Evolutionary conservation across 2,329 filamentous ascomycete genomes (phyloP).

Genomic region (Aspergillus sclerotialis): DNA sequence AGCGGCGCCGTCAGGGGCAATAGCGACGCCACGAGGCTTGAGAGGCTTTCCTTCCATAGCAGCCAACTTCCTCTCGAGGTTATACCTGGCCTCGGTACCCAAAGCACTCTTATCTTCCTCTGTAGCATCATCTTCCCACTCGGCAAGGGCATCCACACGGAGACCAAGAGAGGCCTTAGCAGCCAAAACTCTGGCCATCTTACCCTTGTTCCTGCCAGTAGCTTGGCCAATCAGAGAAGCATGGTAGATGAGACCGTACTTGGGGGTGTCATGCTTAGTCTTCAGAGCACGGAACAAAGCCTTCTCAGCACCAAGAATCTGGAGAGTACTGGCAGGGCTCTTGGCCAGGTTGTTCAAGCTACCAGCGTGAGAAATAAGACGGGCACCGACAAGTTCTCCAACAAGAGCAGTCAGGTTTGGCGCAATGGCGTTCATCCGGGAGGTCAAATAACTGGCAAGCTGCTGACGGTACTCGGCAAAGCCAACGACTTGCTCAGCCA

Average conservation of each 20-base stretch:
- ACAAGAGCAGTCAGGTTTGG: conserved; percentile 92
- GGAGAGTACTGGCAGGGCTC: conserved; percentile 88
- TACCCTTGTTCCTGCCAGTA: conserved; percentile 97
- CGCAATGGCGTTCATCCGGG: conserved; percentile 93
- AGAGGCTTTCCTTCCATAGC: conserved; percentile 83
- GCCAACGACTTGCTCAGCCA: conserved; percentile 87
- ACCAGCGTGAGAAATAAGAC: conserved; percentile 89
- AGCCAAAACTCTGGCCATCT: conserved; percentile 93
- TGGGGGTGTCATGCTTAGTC: conserved; percentile 98
- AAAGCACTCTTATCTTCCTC: conserved; percentile 85
- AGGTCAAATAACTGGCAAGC: conserved; percentile 80
- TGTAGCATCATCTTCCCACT: conserved; percentile 68
- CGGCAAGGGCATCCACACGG: conserved; percentile 81
- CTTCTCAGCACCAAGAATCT: conserved; percentile 98
- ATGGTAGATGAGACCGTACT: conserved; percentile 93
- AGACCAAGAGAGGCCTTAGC: conserved; percentile 90
- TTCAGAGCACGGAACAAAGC: conserved; percentile 96
- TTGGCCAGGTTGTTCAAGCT: conserved; percentile 94
- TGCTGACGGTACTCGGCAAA: conserved; percentile 87
- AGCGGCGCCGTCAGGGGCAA: conserved; percentile 65
- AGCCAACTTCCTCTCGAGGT: conserved; percentile 44
- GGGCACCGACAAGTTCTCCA: conserved; percentile 86
- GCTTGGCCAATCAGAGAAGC: conserved; percentile 92
- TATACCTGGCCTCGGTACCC: conserved; percentile 54
- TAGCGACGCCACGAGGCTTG: conserved; percentile 65